Evolutionary conservation across 768 basidiomycete genomes (phyloP).

Genomic region (Podaxis carcinomalis): DNA sequence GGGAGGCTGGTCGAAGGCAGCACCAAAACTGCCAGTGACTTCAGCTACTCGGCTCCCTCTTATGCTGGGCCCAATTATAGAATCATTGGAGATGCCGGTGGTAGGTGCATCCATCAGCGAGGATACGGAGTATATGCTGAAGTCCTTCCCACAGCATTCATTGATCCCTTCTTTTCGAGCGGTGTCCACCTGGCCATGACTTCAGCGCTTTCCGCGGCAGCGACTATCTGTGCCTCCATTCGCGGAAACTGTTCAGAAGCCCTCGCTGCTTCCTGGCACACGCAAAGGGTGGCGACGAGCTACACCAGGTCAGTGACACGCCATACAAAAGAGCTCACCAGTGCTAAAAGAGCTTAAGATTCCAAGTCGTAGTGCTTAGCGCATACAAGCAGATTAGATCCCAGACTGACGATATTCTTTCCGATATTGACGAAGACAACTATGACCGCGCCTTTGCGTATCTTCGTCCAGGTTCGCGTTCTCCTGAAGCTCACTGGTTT

Average conservation of each 20-base stretch:
- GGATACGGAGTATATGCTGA: background rate
- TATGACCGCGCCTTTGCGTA: constrained; percentile 65
- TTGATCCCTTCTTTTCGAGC: constrained; percentile 64
- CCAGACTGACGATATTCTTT: constrained; percentile 50
- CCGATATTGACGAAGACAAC: constrained; percentile 64
- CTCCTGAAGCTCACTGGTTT: background rate
- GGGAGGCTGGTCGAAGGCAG: constrained; percentile 35
- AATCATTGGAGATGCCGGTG: constrained; percentile 66
- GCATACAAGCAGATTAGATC: constrained; percentile 71
- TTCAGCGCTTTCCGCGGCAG: constrained; percentile 54
- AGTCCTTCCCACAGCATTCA: constrained; percentile 39
- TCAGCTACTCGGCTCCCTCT: constrained; percentile 56
- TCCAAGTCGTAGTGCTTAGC: constrained; percentile 67
- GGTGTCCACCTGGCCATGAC: constrained; percentile 63
- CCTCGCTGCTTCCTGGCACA: constrained; percentile 49
- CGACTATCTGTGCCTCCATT: constrained; percentile 53
- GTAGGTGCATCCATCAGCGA: constrained; percentile 26
- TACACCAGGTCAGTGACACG: constrained; percentile 44
- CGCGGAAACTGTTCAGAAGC: constrained; percentile 43
- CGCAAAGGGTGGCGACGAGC: constrained; percentile 49
- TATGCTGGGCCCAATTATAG: constrained; percentile 54
- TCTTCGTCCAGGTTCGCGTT: constrained; percentile 50
- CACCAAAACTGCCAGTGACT: constrained; percentile 55
- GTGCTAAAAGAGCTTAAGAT: constrained; percentile 30
- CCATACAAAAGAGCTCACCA: background rate